Conservation (phyloP, 106 monocot species). For the Allium cepa region DNA sequence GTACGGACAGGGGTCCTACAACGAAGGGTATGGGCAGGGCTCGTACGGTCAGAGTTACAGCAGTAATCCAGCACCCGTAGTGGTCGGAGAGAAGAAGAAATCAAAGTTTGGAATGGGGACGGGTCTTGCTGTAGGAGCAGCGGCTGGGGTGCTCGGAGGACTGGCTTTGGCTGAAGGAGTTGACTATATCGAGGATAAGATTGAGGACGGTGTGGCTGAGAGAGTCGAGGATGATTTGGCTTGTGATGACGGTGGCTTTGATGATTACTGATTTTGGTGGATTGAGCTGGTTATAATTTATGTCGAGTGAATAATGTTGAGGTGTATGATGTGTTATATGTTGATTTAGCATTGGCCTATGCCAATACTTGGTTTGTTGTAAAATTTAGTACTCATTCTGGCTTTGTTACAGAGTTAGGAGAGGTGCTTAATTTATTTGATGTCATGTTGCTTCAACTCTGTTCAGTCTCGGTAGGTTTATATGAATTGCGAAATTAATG, state of each 20-base stretch:
- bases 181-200: constrained; percentile 65
- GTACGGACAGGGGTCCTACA: constrained; percentile 13
- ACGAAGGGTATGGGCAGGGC: background rate
- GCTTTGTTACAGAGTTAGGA: no score
- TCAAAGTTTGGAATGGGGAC: constrained; percentile 74
- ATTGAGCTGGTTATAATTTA: no score
- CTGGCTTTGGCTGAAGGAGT: constrained; percentile 71
- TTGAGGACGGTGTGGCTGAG: constrained; percentile 58
- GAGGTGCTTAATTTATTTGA: no score
- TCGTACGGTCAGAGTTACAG: background rate
- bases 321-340: no score
- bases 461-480: no score
- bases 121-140: constrained; percentile 87
- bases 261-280: constrained; percentile 6
- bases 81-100: constrained; percentile 37
- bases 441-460: no score
- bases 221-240: constrained; percentile 64
- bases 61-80: no score
- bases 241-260: constrained; percentile 27
- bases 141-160: constrained; percentile 74
- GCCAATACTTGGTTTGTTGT: no score
- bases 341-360: no score
- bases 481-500: no score
- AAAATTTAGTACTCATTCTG: no score
- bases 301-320: no score